Base-by-base conservation (phyloP, 169 alveolate species). In the Toxoplasma gondii region DNA sequence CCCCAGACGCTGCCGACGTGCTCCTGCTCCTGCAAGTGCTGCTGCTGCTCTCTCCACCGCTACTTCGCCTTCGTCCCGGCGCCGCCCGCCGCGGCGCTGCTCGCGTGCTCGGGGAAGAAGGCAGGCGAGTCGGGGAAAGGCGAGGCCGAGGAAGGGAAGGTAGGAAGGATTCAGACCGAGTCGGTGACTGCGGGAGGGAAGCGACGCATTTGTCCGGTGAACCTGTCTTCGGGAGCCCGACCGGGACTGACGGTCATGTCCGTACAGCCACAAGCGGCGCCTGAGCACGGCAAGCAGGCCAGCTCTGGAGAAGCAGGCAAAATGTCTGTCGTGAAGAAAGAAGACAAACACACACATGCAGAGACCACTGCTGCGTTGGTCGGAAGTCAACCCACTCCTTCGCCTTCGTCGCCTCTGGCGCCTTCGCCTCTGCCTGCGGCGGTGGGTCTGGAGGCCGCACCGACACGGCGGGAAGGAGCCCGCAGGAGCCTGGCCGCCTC, bases 41-140 rank as follows among this genome's bases (percentile, higher is more conserved):
- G 90, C 67, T 82, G 90, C 67, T 82, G 90, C 67, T 12, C 24
- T 5, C 53, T 82, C 34, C 90, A 82, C 38, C 90, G 90, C 34
- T 67, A 82, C 90, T 82, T 82, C 27, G 64, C 90, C 90, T 82
- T 41, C 36, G 90, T 19, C 36, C 67, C 90, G 53, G 38, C 82
- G 34, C 39, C 82, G 16, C 43, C 82, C 39, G 58, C 58, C 12
- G 58, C 58, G 58, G 58, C 58, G 58, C 58, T 12, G 4, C 58
- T 49, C n/a, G 58, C 58, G 22, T 49, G 84, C 84, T 17, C 44
- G n/a, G 39, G 27, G 43, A 36, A 31, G n/a, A 36, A 31, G 24
- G 24, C 70, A 58, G 70, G 24, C 16, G 24, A 16, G 24, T 16
- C 70, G 24, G 70, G n/a, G 24, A 24, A 16, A 24, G 16, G n/a